Evolutionary conservation across 495 filamentous ascomycete species (phyloP).

Genomic region (Immersiella caudata): DNA sequence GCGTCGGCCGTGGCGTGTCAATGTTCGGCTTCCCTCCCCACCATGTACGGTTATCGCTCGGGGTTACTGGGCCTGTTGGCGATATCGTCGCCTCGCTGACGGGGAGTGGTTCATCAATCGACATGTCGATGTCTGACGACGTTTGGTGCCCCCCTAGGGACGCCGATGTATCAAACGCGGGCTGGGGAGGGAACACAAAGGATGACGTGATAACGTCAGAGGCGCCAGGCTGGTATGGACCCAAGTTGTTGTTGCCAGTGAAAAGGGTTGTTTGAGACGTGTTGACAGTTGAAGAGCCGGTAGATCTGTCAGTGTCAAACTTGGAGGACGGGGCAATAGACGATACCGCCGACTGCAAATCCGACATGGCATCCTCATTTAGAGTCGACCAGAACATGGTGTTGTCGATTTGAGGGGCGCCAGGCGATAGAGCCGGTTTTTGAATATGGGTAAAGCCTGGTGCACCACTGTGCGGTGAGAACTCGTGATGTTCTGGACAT

Average conservation of each 20-base stretch:
- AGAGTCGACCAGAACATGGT: constrained; percentile 32
- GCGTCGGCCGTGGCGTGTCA: constrained; percentile 24
- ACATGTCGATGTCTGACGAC: constrained; percentile 26
- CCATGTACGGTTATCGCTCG: constrained; percentile 25
- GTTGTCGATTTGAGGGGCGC: constrained; percentile 24
- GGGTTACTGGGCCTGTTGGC: constrained; percentile 15
- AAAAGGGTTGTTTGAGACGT: constrained; percentile 37
- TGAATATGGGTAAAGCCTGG: constrained; percentile 20
- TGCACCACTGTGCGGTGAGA: constrained; percentile 17
- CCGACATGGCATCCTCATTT: constrained; percentile 24
- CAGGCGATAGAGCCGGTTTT: constrained; percentile 18
- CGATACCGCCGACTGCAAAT: constrained; percentile 30
- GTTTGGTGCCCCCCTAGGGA: constrained; percentile 13
- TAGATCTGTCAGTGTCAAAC: constrained; percentile 25
- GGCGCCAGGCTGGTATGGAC: constrained; percentile 17
- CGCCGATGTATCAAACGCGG: constrained; percentile 16
- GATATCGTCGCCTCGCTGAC: constrained; percentile 16
- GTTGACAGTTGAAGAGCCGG: constrained; percentile 31
- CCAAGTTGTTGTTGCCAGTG: constrained; percentile 11
- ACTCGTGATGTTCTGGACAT: constrained; percentile 14
- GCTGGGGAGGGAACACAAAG: constrained; percentile 27
- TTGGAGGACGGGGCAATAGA: constrained; percentile 31
- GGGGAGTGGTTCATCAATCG: constrained; percentile 30
- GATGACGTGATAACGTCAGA: constrained; percentile 10
- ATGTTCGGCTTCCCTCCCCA: constrained; percentile 26